Evolutionary conservation across 352 stramenopile species (phyloP).

Genomic region (Pythium phragmitis): DNA sequence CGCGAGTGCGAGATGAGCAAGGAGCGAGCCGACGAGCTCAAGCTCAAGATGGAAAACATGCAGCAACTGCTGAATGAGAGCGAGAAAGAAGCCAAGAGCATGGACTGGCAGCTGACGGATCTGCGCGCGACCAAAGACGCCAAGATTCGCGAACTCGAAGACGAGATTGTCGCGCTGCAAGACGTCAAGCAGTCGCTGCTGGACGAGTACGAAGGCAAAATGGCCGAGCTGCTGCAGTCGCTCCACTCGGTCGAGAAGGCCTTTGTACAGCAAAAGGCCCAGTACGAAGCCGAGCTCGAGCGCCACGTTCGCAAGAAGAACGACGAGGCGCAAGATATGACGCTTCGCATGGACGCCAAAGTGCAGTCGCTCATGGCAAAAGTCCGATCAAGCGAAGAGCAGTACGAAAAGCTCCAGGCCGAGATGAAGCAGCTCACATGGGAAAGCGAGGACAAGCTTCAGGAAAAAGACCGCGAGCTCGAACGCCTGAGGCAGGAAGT

Average conservation of each 20-base stretch:
- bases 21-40: slow-evolving; percentile 51
- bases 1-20: slow-evolving; percentile 45
- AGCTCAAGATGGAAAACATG: slow-evolving; percentile 69
- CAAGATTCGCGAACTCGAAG: slow-evolving; percentile 65
- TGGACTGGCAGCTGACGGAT: slow-evolving; percentile 75
- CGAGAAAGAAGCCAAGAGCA: slow-evolving; percentile 64
- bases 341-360: slow-evolving; percentile 36
- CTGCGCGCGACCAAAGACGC: slow-evolving; percentile 52
- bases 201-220: slow-evolving; percentile 86
- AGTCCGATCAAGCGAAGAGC: slow-evolving; percentile 50
- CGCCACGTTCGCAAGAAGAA: slow-evolving; percentile 48
- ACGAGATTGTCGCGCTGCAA: slow-evolving; percentile 50
- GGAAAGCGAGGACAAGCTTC: slow-evolving; percentile 55
- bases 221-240: slow-evolving; percentile 79
- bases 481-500: slow-evolving; percentile 46
- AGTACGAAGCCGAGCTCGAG: slow-evolving; percentile 73
- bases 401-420: slow-evolving; percentile 42
- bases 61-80: slow-evolving; percentile 51
- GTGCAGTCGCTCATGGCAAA: slow-evolving; percentile 44
- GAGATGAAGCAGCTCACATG: slow-evolving; percentile 65
- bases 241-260: slow-evolving; percentile 80
- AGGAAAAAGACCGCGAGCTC: slow-evolving; percentile 62
- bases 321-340: slow-evolving; percentile 16
- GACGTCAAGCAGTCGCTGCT: slow-evolving; percentile 76
- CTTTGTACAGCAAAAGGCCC: slow-evolving; percentile 81